Conservation (phyloP, 768 basidiomycete genomes). For the Podaxis rugospora region DNA sequence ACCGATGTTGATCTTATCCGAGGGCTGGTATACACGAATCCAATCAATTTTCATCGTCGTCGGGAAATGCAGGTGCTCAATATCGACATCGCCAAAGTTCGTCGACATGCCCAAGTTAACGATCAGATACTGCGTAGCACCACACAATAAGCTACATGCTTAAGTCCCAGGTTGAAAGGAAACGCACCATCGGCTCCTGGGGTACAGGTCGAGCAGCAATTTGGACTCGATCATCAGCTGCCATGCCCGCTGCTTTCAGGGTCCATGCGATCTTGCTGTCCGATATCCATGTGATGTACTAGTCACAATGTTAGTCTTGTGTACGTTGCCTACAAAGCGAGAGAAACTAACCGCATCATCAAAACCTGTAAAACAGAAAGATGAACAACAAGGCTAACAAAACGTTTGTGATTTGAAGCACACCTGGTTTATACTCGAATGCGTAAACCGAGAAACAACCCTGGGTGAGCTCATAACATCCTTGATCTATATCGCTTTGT, state of each 20-base stretch:
- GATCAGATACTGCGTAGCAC: constrained; percentile 63
- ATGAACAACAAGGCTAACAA: not conserved
- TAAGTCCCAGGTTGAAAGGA: not conserved
- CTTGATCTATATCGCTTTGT: constrained; percentile 46
- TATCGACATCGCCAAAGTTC: constrained; percentile 72
- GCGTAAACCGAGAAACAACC: constrained; percentile 71
- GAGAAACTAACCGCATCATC: constrained; percentile 43
- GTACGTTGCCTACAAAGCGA: not conserved
- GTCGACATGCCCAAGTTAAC: constrained; percentile 81
- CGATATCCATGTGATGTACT: constrained; percentile 82
- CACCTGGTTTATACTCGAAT: constrained; percentile 76
- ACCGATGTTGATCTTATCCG: constrained; percentile 67
- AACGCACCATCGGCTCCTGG: constrained; percentile 75
- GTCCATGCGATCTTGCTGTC: constrained; percentile 66
- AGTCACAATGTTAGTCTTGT: not conserved
- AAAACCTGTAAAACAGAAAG: constrained; percentile 29
- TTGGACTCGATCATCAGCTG: constrained; percentile 46
- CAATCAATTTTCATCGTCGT: constrained; percentile 76
- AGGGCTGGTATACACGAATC: constrained; percentile 86
- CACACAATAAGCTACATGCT: constrained; percentile 1
- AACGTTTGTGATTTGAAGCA: not conserved
- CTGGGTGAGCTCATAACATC: constrained; percentile 55
- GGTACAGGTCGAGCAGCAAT: constrained; percentile 69
- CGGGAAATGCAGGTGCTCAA: constrained; percentile 69
- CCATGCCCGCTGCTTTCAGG: constrained; percentile 57